Evolutionary conservation across 805 yeast species (phyloP), one percentile per base, ranked within the genome.

Genomic region (Hermanozyma aechmeae): DNA sequence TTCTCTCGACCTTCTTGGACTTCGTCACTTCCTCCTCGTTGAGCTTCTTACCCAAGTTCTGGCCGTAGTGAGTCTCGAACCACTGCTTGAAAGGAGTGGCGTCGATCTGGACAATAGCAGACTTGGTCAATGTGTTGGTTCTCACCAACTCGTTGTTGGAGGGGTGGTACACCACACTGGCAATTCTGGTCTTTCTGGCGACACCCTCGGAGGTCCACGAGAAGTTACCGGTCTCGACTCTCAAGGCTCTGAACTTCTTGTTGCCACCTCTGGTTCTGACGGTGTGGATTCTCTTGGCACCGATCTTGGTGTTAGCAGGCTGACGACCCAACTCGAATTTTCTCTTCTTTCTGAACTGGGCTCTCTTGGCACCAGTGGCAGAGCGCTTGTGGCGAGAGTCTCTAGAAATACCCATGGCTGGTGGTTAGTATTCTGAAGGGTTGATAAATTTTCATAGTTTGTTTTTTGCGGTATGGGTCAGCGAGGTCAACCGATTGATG

Each of bases 301-400:
- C 98, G 59, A 92, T 87, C 78, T 85, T 87, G 74, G 98, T 89
- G 87, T 82, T 86, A 63, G 98, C 95, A 58, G 96, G 79, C 77
- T 92, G 98, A 75, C 98, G 92, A 58, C 98, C 98, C 68, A 83
- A 79, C 76, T 89, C 98, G 65, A 92, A 89, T 93, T 89, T 92
- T 79, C 98, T 79, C 95, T 89, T 89, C 89, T 89, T 89, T 85
- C 97, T 89, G 95, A 79, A 84, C 73, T 86, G 95, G 71, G 97
- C 97, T 73, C 96, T 86, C 74, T 86, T 87, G 68, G 98, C 98
- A 82, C 98, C 98, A 64, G 98, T 87, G 71, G 93, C 95, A 59
- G 96, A 73, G 73, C 98, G 93, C 84, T 89, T 89, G 87, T 92
- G 98, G 76, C 96, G 96, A 71, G 98, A 89, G 79, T 92, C 97